Conservation (phyloP, 352 stramenopile genomes). For the Pythium scleroteichum region DNA sequence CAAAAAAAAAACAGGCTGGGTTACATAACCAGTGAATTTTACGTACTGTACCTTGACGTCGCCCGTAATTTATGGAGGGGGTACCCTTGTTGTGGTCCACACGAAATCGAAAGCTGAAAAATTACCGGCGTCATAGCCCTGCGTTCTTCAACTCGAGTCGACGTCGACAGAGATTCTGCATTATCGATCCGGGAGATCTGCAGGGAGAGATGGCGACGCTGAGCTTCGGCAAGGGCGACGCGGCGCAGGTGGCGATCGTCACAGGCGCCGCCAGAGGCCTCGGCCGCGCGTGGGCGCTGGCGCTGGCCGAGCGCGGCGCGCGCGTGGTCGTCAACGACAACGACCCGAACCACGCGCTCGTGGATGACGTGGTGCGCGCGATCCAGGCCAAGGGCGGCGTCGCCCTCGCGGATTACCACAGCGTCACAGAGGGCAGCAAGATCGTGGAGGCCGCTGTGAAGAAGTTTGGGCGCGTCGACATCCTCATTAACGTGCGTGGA, state of each 20-base stretch:
- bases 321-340: constrained; percentile 73
- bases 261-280: constrained; percentile 56
- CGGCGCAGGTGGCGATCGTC: constrained; percentile 65
- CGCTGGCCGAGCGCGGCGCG: constrained; percentile 46
- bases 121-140: constrained; percentile 7
- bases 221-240: constrained; percentile 43
- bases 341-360: constrained; percentile 45
- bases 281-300: constrained; percentile 50
- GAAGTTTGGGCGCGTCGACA: constrained; percentile 56
- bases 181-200: not conserved
- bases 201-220: constrained; percentile 31
- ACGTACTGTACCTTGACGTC: not conserved
- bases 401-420: constrained; percentile 52
- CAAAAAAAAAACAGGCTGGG: constrained; percentile 20
- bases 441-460: constrained; percentile 51
- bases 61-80: not conserved
- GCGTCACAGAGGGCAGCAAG: constrained; percentile 44
- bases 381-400: constrained; percentile 43
- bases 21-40: not conserved
- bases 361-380: constrained; percentile 41
- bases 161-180: constrained; percentile 31
- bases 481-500: constrained; percentile 68
- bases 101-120: not conserved
- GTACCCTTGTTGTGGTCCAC: not conserved
- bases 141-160: constrained; percentile 20